A percentile compares a stretch with the other conserved stretches of the same genome.
Evolutionary conservation across 2,329 filamentous ascomycete genomes (phyloP).

Genomic region (Claviceps paspali): DNA sequence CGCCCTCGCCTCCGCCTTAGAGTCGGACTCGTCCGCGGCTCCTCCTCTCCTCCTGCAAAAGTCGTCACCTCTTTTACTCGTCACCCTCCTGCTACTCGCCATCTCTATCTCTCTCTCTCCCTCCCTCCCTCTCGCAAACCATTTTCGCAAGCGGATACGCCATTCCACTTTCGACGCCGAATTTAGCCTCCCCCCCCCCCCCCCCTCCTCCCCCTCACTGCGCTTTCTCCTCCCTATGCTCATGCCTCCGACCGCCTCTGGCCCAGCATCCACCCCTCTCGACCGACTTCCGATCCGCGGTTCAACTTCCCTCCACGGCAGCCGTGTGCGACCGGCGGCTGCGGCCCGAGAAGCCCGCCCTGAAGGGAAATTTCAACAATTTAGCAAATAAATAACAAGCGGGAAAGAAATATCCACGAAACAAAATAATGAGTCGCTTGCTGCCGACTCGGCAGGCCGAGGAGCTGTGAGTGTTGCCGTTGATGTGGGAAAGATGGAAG

Average conservation of each 20-base stretch:
- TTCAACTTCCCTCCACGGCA: neutral
- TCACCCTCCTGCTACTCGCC: no score
- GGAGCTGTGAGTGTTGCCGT: slow-evolving; percentile 53
- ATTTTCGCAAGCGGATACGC: no score
- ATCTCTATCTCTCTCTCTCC: neutral
- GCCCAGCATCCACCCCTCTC: neutral
- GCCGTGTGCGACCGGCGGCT: neutral
- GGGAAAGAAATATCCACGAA: no score
- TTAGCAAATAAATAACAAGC: no score
- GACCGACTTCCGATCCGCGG: neutral
- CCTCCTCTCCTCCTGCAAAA: neutral
- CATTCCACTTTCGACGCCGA: no score
- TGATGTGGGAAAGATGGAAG: no score
- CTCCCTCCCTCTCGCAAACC: neutral
- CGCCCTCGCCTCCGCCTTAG: no score
- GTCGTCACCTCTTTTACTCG: no score
- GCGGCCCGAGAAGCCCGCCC: slow-evolving; percentile 2
- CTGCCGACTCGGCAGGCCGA: slow-evolving; percentile 71
- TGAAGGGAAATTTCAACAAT: no score
- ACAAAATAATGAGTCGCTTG: slow-evolving; percentile 56
- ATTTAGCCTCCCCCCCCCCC: no score
- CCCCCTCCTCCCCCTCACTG: neutral
- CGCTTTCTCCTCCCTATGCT: neutral
- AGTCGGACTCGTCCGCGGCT: no score
- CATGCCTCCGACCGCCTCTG: slow-evolving; percentile 5